Evolutionary conservation across 192 early-diverging fungal species (phyloP).

Genomic region (Podila minutissima): DNA sequence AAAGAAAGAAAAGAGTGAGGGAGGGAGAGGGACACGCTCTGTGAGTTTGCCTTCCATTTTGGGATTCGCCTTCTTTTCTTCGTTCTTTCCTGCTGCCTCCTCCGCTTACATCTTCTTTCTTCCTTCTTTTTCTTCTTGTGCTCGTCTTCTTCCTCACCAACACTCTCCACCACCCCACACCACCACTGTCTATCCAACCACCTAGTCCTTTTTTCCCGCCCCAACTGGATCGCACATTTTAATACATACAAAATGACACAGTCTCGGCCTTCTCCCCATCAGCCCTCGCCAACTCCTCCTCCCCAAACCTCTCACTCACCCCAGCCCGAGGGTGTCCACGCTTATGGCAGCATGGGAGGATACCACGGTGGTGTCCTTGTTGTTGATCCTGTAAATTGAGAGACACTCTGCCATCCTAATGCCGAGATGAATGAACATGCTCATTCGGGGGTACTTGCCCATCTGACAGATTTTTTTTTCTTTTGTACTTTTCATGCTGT

Average conservation of each 20-base stretch:
- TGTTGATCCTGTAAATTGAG: constrained; percentile 47
- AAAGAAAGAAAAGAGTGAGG: not conserved
- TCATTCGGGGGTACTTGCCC: not conserved
- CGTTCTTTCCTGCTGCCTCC: not conserved
- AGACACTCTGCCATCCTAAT: not conserved
- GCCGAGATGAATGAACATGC: not conserved
- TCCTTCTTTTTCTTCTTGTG: not conserved
- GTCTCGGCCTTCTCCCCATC: not conserved
- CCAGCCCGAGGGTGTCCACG: constrained; percentile 18
- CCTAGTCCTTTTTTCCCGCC: not conserved
- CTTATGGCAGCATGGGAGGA: constrained; percentile 25
- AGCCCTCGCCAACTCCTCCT: not conserved
- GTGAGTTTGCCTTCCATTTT: not conserved
- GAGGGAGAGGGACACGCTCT: not conserved
- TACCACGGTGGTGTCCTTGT: constrained; percentile 39
- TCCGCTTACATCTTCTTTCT: not conserved
- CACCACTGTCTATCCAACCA: not conserved
- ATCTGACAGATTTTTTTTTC: not conserved
- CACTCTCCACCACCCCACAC: not conserved
- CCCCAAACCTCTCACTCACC: constrained; percentile 4
- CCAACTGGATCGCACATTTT: not conserved
- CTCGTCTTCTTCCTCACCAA: not conserved
- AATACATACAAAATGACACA: not conserved
- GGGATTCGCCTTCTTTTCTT: not conserved
- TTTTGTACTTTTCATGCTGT: too few relatives aligned